Evolutionary conservation across 768 basidiomycete genomes (phyloP).

Genomic region (Mycena capillaripes): DNA sequence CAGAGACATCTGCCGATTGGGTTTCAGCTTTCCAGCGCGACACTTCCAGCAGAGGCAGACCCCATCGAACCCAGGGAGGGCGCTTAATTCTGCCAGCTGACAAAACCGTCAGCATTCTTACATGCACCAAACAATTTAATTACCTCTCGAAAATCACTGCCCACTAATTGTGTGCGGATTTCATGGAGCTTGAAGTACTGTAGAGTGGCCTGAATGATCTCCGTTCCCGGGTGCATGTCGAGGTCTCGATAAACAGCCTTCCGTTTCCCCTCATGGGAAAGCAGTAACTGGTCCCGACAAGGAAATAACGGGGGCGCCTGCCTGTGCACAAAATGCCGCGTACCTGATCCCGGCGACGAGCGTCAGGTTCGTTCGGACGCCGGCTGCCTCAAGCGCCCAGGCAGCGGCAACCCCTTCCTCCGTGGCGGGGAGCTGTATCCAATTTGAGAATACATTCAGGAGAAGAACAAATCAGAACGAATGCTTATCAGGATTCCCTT

Average conservation of each 20-base stretch:
- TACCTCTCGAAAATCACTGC: slow-evolving; percentile 59
- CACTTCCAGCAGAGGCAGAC: slow-evolving; percentile 56
- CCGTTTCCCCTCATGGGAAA: slow-evolving; percentile 56
- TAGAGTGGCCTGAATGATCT: slow-evolving; percentile 60
- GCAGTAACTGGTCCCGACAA: slow-evolving; percentile 51
- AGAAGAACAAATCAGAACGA: slow-evolving; percentile 38
- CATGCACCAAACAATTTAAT: slow-evolving; percentile 20
- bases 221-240: slow-evolving; percentile 57
- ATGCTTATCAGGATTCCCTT: slow-evolving; percentile 66
- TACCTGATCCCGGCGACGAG: slow-evolving; percentile 69
- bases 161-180: slow-evolving; percentile 57
- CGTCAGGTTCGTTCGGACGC: slow-evolving; percentile 65
- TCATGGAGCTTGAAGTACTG: slow-evolving; percentile 58
- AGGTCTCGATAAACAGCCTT: slow-evolving; percentile 40
- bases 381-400: slow-evolving; percentile 48
- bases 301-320: slow-evolving; percentile 62
- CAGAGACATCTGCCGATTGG: slow-evolving; percentile 39
- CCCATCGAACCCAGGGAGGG: slow-evolving; percentile 58
- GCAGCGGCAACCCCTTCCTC: slow-evolving; percentile 66
- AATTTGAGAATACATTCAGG: background rate
- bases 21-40: slow-evolving; percentile 44
- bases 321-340: slow-evolving; percentile 67
- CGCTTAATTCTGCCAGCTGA: slow-evolving; percentile 59
- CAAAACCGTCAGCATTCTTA: slow-evolving; percentile 1
- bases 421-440: slow-evolving; percentile 68